phyloP scores from a whole-genome alignment of 345 rosid genomes.

The Syzygium jambos region DNA sequence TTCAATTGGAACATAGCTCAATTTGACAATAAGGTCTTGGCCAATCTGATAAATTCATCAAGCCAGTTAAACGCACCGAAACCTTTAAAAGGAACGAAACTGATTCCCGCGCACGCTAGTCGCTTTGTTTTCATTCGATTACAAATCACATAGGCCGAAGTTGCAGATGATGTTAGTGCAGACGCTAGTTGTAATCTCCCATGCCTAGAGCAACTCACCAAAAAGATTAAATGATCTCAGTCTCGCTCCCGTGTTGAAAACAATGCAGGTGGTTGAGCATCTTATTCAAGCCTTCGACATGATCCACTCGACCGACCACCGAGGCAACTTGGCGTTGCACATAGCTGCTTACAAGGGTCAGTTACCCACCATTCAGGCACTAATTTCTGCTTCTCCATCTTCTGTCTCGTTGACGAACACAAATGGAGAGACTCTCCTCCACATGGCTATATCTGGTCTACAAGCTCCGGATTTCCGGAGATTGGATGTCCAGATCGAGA shows the following conservation, averaged over 20 bases:
- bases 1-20: not conserved
- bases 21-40: not conserved
- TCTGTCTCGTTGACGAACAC: constrained; percentile 41
- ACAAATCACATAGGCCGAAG: too few relatives aligned
- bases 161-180: too few relatives aligned
- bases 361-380: constrained; percentile 42
- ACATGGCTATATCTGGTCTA: constrained; percentile 68
- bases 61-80: not conserved
- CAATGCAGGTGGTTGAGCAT: constrained; percentile 54
- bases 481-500: constrained; percentile 64
- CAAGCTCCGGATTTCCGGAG: constrained; percentile 68
- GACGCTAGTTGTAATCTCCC: too few relatives aligned
- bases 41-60: not conserved
- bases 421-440: constrained; percentile 77
- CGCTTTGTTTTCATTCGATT: not conserved
- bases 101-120: not conserved
- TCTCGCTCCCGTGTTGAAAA: not conserved
- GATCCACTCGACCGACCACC: constrained; percentile 36
- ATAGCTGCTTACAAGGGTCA: constrained; percentile 77
- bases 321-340: constrained; percentile 78
- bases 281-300: constrained; percentile 43
- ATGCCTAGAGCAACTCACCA: too few relatives aligned
- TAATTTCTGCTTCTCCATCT: constrained; percentile 43
- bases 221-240: not conserved
- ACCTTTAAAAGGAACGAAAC: not conserved